These are phyloP conservation scores for Zygoascus flipseniorum DNA, from an alignment of 805 yeast species.

Conservation along the genomic window DNA sequence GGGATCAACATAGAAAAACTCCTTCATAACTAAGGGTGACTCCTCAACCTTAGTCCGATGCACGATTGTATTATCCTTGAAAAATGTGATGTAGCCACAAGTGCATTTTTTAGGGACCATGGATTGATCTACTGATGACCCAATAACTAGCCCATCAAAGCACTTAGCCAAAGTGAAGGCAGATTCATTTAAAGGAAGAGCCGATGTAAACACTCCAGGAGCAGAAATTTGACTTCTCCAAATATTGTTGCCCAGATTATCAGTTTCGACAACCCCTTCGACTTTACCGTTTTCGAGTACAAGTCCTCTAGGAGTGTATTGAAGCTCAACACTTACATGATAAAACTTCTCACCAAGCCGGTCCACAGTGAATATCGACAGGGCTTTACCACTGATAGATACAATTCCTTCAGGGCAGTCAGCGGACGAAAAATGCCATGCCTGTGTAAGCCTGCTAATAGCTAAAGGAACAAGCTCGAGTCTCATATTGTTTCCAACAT, in stretches of 20 bases:
- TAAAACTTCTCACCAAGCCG: conserved; percentile 13
- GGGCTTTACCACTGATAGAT: conserved; percentile 44
- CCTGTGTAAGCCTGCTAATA: conserved; percentile 26
- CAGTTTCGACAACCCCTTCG: conserved; percentile 39
- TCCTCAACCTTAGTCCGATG: conserved; percentile 54
- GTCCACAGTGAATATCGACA: conserved; percentile 41
- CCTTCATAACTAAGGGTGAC: conserved; percentile 39
- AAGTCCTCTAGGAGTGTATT: conserved; percentile 16
- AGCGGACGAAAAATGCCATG: conserved; percentile 51
- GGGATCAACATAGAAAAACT: conserved; percentile 30
- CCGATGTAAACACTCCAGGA: neutral
- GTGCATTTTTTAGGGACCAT: conserved; percentile 16
- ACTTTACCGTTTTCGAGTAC: conserved; percentile 1
- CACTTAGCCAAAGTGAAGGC: conserved; percentile 34
- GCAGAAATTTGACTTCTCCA: neutral
- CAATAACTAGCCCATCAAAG: conserved; percentile 26
- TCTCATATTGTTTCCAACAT: conserved; percentile 22
- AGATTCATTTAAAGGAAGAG: conserved; percentile 34
- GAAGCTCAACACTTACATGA: conserved; percentile 6
- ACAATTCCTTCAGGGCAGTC: conserved; percentile 57
- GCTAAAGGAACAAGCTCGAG: conserved; percentile 41
- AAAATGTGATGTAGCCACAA: conserved; percentile 21
- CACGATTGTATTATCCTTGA: conserved; percentile 29
- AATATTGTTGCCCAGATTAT: conserved; percentile 22
- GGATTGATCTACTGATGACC: conserved; percentile 23